Conservation (phyloP, 163 green algal species). For the Chlorella variabilis region DNA sequence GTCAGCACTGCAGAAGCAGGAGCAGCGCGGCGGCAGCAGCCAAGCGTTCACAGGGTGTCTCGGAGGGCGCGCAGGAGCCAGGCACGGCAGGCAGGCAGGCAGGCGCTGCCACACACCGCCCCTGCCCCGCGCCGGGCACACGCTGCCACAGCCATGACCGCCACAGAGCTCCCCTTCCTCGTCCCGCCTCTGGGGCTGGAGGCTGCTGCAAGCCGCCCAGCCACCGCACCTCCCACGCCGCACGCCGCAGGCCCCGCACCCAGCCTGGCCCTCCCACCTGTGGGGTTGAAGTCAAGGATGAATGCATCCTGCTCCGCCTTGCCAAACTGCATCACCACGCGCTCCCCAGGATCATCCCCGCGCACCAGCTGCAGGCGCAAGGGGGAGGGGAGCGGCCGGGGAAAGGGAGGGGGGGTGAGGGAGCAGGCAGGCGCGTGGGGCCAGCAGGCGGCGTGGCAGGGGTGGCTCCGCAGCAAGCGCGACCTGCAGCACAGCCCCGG, state of each 20-base stretch:
- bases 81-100: not conserved
- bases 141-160: too few relatives aligned
- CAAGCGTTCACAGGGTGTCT: too few relatives aligned
- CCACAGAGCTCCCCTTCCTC: too few relatives aligned
- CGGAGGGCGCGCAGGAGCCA: not conserved
- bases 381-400: not conserved
- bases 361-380: slow-evolving; percentile 39
- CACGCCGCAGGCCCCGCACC: not conserved
- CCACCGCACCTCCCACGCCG: too few relatives aligned
- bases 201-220: too few relatives aligned
- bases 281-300: slow-evolving; percentile 85
- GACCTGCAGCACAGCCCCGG: not conserved
- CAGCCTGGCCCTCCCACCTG: slow-evolving; percentile 1
- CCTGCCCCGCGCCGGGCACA: too few relatives aligned
- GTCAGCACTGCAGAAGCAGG: slow-evolving; percentile 52
- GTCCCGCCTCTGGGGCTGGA: too few relatives aligned
- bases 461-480: not conserved
- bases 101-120: too few relatives aligned
- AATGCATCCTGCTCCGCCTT: slow-evolving; percentile 75
- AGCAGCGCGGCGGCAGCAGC: not conserved
- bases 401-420: not conserved
- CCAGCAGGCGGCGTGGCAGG: not conserved
- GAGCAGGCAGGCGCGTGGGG: not conserved
- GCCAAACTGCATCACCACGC: slow-evolving; percentile 75
- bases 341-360: slow-evolving; percentile 7